These are phyloP conservation scores for Sesbania bispinosa DNA, from an alignment of 306 rosid genomes.

Conservation along the genomic window DNA sequence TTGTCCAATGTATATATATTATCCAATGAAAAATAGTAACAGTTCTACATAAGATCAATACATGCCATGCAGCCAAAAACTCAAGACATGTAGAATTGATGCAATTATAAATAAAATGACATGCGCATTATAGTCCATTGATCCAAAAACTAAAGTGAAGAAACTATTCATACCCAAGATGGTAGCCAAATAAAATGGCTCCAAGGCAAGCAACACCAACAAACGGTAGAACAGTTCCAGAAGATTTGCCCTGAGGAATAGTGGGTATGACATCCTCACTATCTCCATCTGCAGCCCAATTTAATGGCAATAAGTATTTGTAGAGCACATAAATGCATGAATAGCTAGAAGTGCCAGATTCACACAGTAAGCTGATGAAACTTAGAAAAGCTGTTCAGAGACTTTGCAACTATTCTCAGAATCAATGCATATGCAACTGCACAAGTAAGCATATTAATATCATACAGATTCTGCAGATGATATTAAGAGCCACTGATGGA, in stretches of 20 bases:
- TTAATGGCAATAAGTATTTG: slow-evolving; percentile 5
- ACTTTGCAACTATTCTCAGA: background rate
- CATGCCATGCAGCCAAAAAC: slow-evolving; percentile 1
- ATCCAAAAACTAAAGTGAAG: background rate
- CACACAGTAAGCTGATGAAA: background rate
- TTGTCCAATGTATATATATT: background rate
- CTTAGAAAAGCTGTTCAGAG: background rate
- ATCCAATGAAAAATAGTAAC: background rate
- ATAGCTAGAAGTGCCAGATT: background rate
- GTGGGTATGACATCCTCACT: slow-evolving; percentile 48
- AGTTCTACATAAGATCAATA: background rate
- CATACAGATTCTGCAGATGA: background rate
- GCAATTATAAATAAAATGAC: background rate
- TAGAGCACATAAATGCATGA: slow-evolving; percentile 17
- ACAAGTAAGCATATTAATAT: background rate
- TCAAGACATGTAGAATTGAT: background rate
- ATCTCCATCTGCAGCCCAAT: slow-evolving; percentile 65
- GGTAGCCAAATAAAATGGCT: slow-evolving; percentile 96
- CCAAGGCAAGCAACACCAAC: slow-evolving; percentile 98
- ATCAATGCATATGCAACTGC: background rate
- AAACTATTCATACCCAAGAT: slow-evolving; percentile 71
- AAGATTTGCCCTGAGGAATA: slow-evolving; percentile 60
- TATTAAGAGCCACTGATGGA: background rate
- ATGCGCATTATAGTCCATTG: background rate
- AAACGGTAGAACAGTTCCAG: slow-evolving; percentile 91